A percentile compares a stretch with the other conserved stretches of the same genome.
These are phyloP conservation scores for Ustilago xerochloae DNA, from an alignment of 1,284 basidiomycete genomes.

Conservation along the genomic window DNA sequence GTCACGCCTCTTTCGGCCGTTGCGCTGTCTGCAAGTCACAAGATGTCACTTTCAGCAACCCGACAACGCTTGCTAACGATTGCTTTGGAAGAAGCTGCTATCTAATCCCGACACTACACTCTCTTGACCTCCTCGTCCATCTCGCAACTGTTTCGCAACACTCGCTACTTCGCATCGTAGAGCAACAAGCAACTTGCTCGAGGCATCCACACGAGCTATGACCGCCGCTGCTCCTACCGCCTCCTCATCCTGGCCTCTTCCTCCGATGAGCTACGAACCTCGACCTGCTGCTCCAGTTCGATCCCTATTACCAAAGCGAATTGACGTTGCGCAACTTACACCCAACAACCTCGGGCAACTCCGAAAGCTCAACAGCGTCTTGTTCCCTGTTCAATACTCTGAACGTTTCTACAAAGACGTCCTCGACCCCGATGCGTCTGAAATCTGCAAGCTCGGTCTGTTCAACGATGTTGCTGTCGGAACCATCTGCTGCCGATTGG, in stretches of 20 bases:
- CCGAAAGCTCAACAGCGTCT: constrained; percentile 63
- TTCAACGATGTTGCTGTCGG: constrained; percentile 70
- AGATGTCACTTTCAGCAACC: constrained; percentile 5
- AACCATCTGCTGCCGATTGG: constrained; percentile 67
- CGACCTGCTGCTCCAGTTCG: constrained; percentile 44
- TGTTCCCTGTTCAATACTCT: constrained; percentile 65
- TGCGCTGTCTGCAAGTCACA: background rate
- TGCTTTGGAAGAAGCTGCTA: background rate
- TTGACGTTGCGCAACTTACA: constrained; percentile 60
- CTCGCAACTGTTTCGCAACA: background rate
- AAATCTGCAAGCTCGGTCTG: constrained; percentile 65
- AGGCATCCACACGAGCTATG: constrained; percentile 13
- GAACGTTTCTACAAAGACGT: constrained; percentile 64
- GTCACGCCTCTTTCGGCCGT: constrained; percentile 24
- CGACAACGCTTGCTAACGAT: constrained; percentile 5
- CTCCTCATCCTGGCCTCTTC: constrained; percentile 35
- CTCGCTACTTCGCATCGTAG: background rate
- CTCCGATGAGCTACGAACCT: constrained; percentile 52
- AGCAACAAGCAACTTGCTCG: background rate
- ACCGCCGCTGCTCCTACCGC: constrained; percentile 10
- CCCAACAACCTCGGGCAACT: constrained; percentile 67
- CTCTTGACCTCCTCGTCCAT: background rate
- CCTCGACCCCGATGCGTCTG: constrained; percentile 48
- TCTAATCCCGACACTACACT: background rate
- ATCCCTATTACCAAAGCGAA: constrained; percentile 30